Conservation (phyloP, 2,329 filamentous ascomycete genomes). For the Penicillium sp. region DNA sequence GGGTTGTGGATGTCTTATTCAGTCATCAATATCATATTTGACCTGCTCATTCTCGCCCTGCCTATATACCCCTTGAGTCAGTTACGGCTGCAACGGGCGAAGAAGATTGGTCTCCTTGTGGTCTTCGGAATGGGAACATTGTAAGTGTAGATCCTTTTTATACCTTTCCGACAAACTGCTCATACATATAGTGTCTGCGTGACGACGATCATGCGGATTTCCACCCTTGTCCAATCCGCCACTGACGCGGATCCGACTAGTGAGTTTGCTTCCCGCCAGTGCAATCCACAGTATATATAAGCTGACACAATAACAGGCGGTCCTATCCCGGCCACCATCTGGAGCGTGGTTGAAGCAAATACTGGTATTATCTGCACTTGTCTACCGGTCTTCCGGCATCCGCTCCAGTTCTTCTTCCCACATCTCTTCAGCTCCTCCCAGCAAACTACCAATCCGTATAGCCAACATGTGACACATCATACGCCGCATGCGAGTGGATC, state of each 20-base stretch:
- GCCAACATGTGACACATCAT: background rate
- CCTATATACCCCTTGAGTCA: constrained; percentile 23
- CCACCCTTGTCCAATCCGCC: constrained; percentile 6
- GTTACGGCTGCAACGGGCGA: constrained; percentile 17
- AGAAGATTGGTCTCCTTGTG: constrained; percentile 21
- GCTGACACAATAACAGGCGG: constrained; percentile 21
- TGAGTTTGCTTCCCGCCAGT: background rate
- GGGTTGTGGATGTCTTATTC: constrained; percentile 22
- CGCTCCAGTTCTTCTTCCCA: background rate
- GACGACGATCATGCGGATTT: constrained; percentile 6
- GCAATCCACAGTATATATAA: background rate
- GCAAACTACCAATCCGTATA: background rate
- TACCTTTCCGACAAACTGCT: background rate
- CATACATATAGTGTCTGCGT: constrained; percentile 7
- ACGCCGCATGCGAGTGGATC: background rate
- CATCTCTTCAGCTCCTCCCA: background rate
- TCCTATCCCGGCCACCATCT: constrained; percentile 33
- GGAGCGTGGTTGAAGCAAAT: constrained; percentile 17
- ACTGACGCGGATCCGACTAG: constrained; percentile 7
- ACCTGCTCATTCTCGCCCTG: constrained; percentile 21
- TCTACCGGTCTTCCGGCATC: background rate
- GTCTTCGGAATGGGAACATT: constrained; percentile 25
- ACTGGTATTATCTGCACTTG: background rate
- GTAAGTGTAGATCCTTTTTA: constrained; percentile 7
- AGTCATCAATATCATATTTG: constrained; percentile 26